Evolutionary conservation across 2,329 filamentous ascomycete genomes (phyloP).

Genomic region (Beauveria scarabaeidicola): DNA sequence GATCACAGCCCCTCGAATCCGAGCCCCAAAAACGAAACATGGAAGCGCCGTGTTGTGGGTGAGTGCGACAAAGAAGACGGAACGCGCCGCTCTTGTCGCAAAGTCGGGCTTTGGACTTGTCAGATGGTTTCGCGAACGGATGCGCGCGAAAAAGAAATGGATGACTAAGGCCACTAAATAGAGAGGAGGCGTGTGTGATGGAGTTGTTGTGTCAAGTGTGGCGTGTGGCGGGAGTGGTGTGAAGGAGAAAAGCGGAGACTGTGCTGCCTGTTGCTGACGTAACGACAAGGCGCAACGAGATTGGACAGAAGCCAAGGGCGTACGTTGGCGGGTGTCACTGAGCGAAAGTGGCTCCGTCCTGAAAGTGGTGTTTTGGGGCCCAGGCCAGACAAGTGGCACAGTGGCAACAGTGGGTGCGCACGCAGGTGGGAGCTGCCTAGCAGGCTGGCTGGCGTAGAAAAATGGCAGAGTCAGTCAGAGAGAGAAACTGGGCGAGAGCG

Average conservation of each 20-base stretch:
- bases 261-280: slow-evolving; percentile 25
- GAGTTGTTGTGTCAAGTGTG: slow-evolving; percentile 1
- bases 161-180: slow-evolving; percentile 5
- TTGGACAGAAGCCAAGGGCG: slow-evolving; percentile 1
- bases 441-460: slow-evolving; percentile 2
- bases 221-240: slow-evolving; percentile 11
- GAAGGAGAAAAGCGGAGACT: slow-evolving; percentile 12
- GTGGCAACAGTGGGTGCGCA: background rate
- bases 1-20: slow-evolving; percentile 50
- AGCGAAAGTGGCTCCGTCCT: slow-evolving; percentile 7
- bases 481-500: background rate
- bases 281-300: slow-evolving; percentile 18
- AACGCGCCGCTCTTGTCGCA: slow-evolving; percentile 11
- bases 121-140: background rate
- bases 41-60: slow-evolving; percentile 30
- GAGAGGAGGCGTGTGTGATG: background rate
- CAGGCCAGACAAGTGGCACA: background rate
- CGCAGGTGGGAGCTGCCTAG: slow-evolving; percentile 12
- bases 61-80: slow-evolving; percentile 11
- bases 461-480: slow-evolving; percentile 1
- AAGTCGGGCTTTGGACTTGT: background rate
- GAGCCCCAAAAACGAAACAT: slow-evolving; percentile 57
- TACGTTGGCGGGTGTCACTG: slow-evolving; percentile 3
- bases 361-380: slow-evolving; percentile 5
- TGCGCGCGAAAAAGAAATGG: background rate